Evolutionary conservation across 805 yeast species (phyloP), one percentile per base, ranked within the genome.

Genomic region (Hanseniaspora pseudoguilliermondii): DNA sequence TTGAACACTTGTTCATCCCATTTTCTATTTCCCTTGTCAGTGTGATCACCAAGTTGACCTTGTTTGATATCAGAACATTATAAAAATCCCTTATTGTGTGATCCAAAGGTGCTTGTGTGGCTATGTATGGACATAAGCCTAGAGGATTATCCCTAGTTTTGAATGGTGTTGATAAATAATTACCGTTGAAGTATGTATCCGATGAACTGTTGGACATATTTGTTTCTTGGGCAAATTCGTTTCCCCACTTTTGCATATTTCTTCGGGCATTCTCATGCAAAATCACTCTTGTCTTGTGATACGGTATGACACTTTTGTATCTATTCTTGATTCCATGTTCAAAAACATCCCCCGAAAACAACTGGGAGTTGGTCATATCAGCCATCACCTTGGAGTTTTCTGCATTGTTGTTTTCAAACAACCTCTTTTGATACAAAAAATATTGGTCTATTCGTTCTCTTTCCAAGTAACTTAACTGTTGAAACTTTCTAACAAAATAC

Each of bases 261-360:
- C 35, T 32, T n/a, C 32, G 39, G 18, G 51, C 52, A 34, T 54
- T 49, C 49, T 65, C 61, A 55, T 68, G 66, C 48, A 86, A 70
- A 58, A 78, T 78, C 13, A 91, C 96, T 57, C 96, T 73, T 4
- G 95, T 78, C 63, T 86, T 91, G 64, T 86, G 95, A 68, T 79
- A 90, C 4, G 95, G 89, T 63, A 85, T 83, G 44, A 90, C 86
- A 66, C 90, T 95, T 63, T 86, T 84, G 72, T 90, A 90, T 58
- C 97, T 71, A 67, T 90, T 88, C 64, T 89, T 89, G 54, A 76
- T 68, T 27, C 95, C 91, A 44, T 81, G 74, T 67, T 88, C 95
- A 43, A 89, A 81, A 7, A 96, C 96, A 34, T 47, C 51, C 5
- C 84, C 79, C 38, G 82, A 78, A 35, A 86, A 76, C 32, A 73